Evolutionary conservation across 2,329 filamentous ascomycete species (phyloP), one percentile per base, ranked within the genome.

Genomic region (Talaromyces amestolkiae): DNA sequence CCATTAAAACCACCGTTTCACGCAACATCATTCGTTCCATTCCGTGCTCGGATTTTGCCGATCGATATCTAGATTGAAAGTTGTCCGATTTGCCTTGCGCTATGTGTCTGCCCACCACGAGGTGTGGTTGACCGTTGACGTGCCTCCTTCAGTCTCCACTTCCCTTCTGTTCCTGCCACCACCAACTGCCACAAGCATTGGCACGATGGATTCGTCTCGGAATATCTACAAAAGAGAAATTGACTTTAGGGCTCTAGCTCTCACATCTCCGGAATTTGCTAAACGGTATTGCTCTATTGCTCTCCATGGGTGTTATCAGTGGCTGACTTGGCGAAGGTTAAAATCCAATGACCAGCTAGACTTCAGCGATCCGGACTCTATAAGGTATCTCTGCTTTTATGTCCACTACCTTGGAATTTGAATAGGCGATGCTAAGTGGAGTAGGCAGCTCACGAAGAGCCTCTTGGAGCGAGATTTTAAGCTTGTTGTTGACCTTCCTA

Each of bases 401-500:
- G 19, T 24, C 27, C 27, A 7, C 37, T 31, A 13, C 10, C 5
- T 17, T 13, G n/a, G 65, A 67, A 61, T 71, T 62, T 62, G 17
- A 15, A 9, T 22, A 10, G 10, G 67, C 41, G 68, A 13, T 61
- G 61, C 61, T 51, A 8, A 39, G 3, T 45, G 13, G 22, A 45
- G 56, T 67, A 86, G 85, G 70, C 80, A 85, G 70, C 82, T 98
- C 58, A 96, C 93, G 11, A 93, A 90, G 73, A 89, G 89, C 19
- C 83, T 97, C 1, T 82, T 98, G 19, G 86, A 86, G 66, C 78
- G 85, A 15, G 89, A 97, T 76, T 98, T 97, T 76, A 84, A 83
- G 13, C 78, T 98, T 9, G 73, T 81, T 0, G 79, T 97, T 15
- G 82, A 89, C 6, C 81, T 98, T 1, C 93, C 93, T 0, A 79